A percentile compares a stretch with the other conserved stretches of the same genome.
Evolutionary conservation across 23 red algal species (phyloP).

Genomic region (Agarophyton chilense): DNA sequence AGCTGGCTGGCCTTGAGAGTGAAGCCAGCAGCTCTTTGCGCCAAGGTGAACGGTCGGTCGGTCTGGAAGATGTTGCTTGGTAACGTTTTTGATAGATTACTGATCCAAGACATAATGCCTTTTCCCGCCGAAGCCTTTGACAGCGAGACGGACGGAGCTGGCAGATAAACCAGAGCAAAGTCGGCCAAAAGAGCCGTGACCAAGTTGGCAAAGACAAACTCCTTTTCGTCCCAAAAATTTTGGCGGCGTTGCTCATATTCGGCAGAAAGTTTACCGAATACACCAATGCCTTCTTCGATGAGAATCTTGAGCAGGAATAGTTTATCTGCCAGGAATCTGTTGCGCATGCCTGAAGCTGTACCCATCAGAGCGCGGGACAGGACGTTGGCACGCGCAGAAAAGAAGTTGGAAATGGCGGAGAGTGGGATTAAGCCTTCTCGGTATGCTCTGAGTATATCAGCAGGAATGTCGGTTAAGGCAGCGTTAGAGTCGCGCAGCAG

Average conservation of each 20-base stretch:
- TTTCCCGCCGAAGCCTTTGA: not conserved
- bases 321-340: conserved; percentile 93
- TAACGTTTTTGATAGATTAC: conserved; percentile 38
- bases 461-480: conserved; percentile 68
- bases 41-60: conserved; percentile 90
- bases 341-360: conserved; percentile 77
- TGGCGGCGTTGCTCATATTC: conserved; percentile 91
- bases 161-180: conserved; percentile 94
- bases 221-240: conserved; percentile 88
- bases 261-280: conserved; percentile 95
- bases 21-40: conserved; percentile 80
- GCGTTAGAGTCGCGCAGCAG: conserved; percentile 56
- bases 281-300: conserved; percentile 94
- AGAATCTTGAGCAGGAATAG: conserved; percentile 94
- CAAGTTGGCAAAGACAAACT: conserved; percentile 98
- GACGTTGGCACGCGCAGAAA: conserved; percentile 68
- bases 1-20: conserved; percentile 83
- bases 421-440: conserved; percentile 60
- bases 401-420: conserved; percentile 77
- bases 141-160: conserved; percentile 82
- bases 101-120: conserved; percentile 62
- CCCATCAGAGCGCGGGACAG: conserved; percentile 78
- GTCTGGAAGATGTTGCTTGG: conserved; percentile 96
- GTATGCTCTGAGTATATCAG: conserved; percentile 78
- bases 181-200: conserved; percentile 94